These are phyloP conservation scores for Mercurialis annua DNA, from an alignment of 345 rosid species.

Conservation along the genomic window DNA sequence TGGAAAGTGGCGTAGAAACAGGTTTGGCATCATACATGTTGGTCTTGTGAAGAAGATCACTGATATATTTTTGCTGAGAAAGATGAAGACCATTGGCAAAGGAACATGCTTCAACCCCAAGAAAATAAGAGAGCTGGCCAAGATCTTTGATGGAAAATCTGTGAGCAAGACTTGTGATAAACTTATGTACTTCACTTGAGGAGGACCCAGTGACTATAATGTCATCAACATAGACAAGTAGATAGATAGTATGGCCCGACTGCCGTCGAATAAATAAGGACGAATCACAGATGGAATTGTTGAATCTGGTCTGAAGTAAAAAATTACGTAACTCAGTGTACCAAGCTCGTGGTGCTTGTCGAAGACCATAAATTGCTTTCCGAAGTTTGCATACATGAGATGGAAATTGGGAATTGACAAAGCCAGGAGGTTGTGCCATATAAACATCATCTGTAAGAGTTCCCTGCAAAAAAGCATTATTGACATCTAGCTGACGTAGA, in stretches of 20 bases:
- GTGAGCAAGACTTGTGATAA: not conserved
- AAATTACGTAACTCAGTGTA: not conserved
- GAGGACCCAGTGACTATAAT: not conserved
- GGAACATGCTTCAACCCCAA: not conserved
- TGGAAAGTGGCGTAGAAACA: not conserved
- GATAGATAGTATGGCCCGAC: not conserved
- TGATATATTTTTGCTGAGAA: not conserved
- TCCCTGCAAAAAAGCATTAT: not conserved
- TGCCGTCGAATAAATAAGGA: not conserved
- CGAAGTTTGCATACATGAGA: not conserved
- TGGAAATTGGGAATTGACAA: not conserved
- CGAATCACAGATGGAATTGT: not conserved
- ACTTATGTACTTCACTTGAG: not conserved
- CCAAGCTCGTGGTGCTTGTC: not conserved
- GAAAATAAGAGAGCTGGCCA: not conserved
- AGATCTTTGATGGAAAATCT: not conserved
- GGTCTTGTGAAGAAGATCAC: not conserved
- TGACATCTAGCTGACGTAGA: not conserved
- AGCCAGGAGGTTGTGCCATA: not conserved
- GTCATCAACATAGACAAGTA: not conserved
- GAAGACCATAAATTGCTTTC: not conserved
- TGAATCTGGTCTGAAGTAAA: not conserved
- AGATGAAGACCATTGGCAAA: not conserved
- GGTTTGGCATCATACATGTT: not conserved
- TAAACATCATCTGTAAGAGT: not conserved